phyloP scores from a whole-genome alignment of 768 basidiomycete genomes.

The Zangia roseola region DNA sequence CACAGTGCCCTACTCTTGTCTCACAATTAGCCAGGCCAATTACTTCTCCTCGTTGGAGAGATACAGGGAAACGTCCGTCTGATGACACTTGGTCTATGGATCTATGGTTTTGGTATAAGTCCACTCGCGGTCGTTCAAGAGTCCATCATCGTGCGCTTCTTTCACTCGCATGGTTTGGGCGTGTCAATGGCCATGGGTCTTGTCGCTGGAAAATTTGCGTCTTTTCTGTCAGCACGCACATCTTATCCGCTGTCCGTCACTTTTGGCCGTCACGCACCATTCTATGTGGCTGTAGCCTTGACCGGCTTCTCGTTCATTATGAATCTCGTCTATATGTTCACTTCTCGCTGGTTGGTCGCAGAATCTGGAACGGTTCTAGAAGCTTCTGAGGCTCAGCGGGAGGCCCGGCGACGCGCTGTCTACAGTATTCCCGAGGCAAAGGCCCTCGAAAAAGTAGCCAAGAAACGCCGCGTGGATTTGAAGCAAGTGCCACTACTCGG shows the following conservation, averaged over 20 bases:
- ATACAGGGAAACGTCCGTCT: conserved; percentile 55
- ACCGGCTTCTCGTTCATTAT: conserved; percentile 64
- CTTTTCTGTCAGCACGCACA: conserved; percentile 72
- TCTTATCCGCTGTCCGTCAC: conserved; percentile 72
- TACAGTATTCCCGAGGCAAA: conserved; percentile 54
- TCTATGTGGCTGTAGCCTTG: conserved; percentile 64
- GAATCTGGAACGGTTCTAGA: conserved; percentile 64
- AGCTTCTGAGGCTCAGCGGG: conserved; percentile 56
- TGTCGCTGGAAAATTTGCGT: conserved; percentile 75
- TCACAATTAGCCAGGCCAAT: conserved; percentile 44
- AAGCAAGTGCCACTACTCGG: conserved; percentile 63
- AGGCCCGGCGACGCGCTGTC: conserved; percentile 46
- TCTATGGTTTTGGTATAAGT: conserved; percentile 77
- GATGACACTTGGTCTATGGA: conserved; percentile 75
- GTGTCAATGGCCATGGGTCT: conserved; percentile 81
- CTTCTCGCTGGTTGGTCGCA: conserved; percentile 62
- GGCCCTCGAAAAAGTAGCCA: conserved; percentile 63
- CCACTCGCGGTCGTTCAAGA: conserved; percentile 84
- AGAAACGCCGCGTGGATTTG: conserved; percentile 61
- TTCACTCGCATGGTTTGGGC: conserved; percentile 71
- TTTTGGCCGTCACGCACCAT: conserved; percentile 71
- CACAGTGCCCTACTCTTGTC: background rate
- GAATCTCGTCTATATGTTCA: conserved; percentile 64
- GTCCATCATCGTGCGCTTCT: conserved; percentile 81
- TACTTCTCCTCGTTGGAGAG: conserved; percentile 66